Conservation (phyloP, 208 protist genomes). For the Willaertia magna region DNA sequence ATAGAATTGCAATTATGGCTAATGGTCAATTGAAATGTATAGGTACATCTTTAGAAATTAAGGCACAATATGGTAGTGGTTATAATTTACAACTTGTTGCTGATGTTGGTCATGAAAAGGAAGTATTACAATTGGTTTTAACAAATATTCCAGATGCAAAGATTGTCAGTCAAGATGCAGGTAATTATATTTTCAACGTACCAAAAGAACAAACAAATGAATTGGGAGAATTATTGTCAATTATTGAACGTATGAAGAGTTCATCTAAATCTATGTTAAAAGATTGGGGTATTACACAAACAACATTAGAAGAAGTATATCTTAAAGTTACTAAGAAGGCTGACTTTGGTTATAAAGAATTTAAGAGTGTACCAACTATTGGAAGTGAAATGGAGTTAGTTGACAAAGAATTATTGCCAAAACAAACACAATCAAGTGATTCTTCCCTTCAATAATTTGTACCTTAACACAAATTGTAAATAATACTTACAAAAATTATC, state of each 20-base stretch:
- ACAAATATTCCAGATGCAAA: neutral
- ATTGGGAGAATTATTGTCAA: neutral
- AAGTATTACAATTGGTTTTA: neutral
- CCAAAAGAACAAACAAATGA: neutral
- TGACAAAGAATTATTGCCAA: too few species aligned
- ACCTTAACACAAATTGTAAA: too few species aligned
- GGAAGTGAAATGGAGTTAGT: too few species aligned
- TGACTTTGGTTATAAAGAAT: too few species aligned
- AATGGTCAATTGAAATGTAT: slow-evolving; percentile 25
- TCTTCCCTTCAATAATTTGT: too few species aligned
- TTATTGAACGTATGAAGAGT: neutral
- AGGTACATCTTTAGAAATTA: neutral
- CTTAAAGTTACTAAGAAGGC: neutral
- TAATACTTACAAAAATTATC: too few species aligned
- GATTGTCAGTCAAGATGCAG: neutral
- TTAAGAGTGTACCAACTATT: too few species aligned
- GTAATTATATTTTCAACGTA: neutral
- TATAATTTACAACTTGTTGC: neutral
- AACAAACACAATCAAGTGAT: too few species aligned
- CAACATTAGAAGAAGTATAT: slow-evolving; percentile 16
- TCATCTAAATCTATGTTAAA: neutral
- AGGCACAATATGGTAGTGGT: neutral
- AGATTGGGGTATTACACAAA: slow-evolving; percentile 14
- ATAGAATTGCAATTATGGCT: slow-evolving; percentile 76
- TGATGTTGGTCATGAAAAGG: neutral